Conservation (phyloP, 2,329 filamentous ascomycete genomes). For the Nectriaceae sp. region DNA sequence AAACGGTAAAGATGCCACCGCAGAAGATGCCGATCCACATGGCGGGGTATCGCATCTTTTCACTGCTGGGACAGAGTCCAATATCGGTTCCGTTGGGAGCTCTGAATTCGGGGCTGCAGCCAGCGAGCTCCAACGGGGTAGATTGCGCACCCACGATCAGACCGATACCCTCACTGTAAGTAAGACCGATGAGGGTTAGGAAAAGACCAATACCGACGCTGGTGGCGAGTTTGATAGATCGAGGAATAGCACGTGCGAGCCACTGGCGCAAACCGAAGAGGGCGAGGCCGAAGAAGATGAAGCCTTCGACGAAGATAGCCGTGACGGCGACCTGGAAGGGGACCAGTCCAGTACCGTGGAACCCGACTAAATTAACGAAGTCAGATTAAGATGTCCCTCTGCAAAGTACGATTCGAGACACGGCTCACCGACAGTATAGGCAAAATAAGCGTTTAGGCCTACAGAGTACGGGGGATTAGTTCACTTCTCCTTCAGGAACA, state of each 20-base stretch:
- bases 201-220: conserved; percentile 86
- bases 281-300: conserved; percentile 80
- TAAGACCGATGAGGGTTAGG: conserved; percentile 73
- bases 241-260: conserved; percentile 81
- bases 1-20: conserved; percentile 75
- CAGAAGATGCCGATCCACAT: conserved; percentile 92
- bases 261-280: conserved; percentile 82
- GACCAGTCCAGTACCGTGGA: conserved; percentile 71
- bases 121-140: conserved; percentile 75
- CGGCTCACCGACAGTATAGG: conserved; percentile 59
- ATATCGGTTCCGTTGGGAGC: conserved; percentile 31
- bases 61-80: conserved; percentile 61
- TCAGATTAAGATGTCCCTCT: not conserved
- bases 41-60: conserved; percentile 80
- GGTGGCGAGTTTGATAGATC: conserved; percentile 83
- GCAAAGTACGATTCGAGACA: not conserved
- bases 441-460: conserved; percentile 82
- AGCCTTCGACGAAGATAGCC: conserved; percentile 86
- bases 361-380: conserved; percentile 56
- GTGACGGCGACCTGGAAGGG: conserved; percentile 77
- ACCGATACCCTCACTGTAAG: conserved; percentile 82
- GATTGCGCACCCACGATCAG: conserved; percentile 67
- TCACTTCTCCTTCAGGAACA: too few species aligned
- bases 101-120: conserved; percentile 55
- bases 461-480: conserved; percentile 6